Percentiles rank a stretch among this genome's conserved stretches.
Evolutionary conservation across 2,329 filamentous ascomycete genomes (phyloP).

Genomic region (Xylariaceae sp.): DNA sequence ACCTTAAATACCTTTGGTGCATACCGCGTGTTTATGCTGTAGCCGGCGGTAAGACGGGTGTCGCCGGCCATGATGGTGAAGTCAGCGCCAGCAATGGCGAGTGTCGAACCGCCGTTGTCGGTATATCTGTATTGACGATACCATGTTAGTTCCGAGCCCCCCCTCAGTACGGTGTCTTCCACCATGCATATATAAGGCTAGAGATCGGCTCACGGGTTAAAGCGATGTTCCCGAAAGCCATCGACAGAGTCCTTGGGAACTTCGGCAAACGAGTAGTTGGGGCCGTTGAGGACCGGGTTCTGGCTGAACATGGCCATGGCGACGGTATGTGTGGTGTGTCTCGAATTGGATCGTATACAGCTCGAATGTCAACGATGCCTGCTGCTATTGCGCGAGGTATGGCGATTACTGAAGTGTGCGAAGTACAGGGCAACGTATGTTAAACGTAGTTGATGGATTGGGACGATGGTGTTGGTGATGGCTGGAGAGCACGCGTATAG

Average conservation of each 20-base stretch:
- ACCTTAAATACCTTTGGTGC: slow-evolving; percentile 96
- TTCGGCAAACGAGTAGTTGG: slow-evolving; percentile 66
- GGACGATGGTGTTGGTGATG: slow-evolving; percentile 16
- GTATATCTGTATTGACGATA: slow-evolving; percentile 63
- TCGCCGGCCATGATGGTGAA: slow-evolving; percentile 97
- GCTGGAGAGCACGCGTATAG: slow-evolving; percentile 30
- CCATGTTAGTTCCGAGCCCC: slow-evolving; percentile 3
- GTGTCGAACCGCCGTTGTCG: slow-evolving; percentile 94
- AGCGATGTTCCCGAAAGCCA: slow-evolving; percentile 69
- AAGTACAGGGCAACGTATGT: slow-evolving; percentile 6
- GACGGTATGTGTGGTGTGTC: slow-evolving; percentile 19
- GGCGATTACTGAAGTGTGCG: neutral
- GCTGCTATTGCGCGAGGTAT: neutral
- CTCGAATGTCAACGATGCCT: neutral
- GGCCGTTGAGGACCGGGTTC: slow-evolving; percentile 64
- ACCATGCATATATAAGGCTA: neutral
- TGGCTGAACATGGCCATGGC: slow-evolving; percentile 67
- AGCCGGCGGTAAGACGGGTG: slow-evolving; percentile 90
- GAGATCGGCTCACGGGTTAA: slow-evolving; percentile 73
- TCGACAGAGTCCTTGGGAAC: slow-evolving; percentile 50
- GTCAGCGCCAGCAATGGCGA: slow-evolving; percentile 89
- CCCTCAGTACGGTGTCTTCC: neutral
- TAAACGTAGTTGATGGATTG: slow-evolving; percentile 15
- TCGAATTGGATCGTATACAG: slow-evolving; percentile 1
- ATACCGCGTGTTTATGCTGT: slow-evolving; percentile 98